Evolutionary conservation across 768 basidiomycete genomes (phyloP).

Genomic region (Nidularia sp.): DNA sequence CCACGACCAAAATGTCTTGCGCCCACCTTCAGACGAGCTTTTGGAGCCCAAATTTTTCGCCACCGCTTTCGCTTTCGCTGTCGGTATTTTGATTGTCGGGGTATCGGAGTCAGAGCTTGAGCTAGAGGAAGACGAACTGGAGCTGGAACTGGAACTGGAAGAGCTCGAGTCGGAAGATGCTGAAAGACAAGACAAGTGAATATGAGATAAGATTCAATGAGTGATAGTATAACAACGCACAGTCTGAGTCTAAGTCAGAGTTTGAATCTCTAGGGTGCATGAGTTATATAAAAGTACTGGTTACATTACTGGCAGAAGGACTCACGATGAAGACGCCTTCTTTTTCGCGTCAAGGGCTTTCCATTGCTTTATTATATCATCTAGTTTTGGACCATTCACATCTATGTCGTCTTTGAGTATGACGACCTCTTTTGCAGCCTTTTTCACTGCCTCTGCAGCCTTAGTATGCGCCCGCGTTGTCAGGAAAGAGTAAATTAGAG

Average conservation of each 20-base stretch:
- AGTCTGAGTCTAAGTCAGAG: slow-evolving; percentile 15
- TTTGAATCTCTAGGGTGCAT: too few species aligned
- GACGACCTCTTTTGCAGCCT: slow-evolving; percentile 61
- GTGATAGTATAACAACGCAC: slow-evolving; percentile 2
- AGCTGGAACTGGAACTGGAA: slow-evolving; percentile 8
- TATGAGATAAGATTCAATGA: not conserved
- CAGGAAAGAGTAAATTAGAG: slow-evolving; percentile 73
- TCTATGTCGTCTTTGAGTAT: slow-evolving; percentile 52
- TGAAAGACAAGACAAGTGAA: not conserved
- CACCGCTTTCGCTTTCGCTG: slow-evolving; percentile 1
- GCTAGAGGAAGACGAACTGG: slow-evolving; percentile 14
- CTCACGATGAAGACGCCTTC: slow-evolving; percentile 14
- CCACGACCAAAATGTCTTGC: too few species aligned
- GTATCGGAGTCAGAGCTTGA: slow-evolving; percentile 23
- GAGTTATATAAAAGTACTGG: not conserved
- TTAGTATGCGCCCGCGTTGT: slow-evolving; percentile 60
- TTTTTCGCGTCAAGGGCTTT: slow-evolving; percentile 28
- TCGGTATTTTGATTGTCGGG: slow-evolving; percentile 2
- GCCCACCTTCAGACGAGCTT: too few species aligned
- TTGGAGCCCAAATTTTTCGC: too few species aligned
- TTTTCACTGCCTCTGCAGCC: slow-evolving; percentile 71
- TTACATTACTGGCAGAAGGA: slow-evolving; percentile 1
- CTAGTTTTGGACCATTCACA: slow-evolving; percentile 49
- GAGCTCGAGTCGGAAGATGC: slow-evolving; percentile 3
- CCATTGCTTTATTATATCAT: slow-evolving; percentile 68